Evolutionary conservation across 192 early-diverging fungal genomes (phyloP), one percentile per base, ranked within the genome.

Genomic region (Coemansia sp.): DNA sequence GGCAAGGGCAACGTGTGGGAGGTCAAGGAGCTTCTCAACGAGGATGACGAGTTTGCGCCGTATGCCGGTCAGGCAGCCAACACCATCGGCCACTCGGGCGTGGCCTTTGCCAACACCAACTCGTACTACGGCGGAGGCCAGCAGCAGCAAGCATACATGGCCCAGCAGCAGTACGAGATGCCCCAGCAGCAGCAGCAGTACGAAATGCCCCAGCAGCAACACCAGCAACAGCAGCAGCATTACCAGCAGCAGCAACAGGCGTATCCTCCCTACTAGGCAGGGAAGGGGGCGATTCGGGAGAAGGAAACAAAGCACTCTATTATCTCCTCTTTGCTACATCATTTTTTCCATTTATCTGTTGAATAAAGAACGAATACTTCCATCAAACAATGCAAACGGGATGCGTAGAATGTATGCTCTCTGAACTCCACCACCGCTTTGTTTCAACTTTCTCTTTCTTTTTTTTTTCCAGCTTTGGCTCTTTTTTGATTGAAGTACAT

Each of bases 1-100:
- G 79, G 83, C 19, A 89, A 91, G 70, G 85, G 85, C 69, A 89
- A 89, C 59, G 86, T 88, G 15, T 91, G 89, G 89, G 89, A 91
- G 78, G 88, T 91, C 59, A 91, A 89, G 82, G 89, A 91, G 73
- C 74, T 80, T 60, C 71, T 80, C 23, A 65, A 74, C 57, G 77
- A 80, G 48, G 77, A 80, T 47, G 77, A 80, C 36, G 77, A 80
- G 65, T 80, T 80, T 71, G 67, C 67, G 57, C 71, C 67, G 50
- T 80, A 74, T 64, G 75, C 75, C 28, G 64, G 67, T 30, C 70
- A 80, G 67, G 72, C 70, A 15, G 71, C 71, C 31, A 74, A 80
- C 77, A 80, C 77, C 3, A 52, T 80, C n/a, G 77, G 77, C 14
- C 64, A 74, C 37, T 67, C 64, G 14, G 77, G 77, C 28, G 77